These are phyloP conservation scores for Calonectria henricotiae DNA, from an alignment of 2,329 filamentous ascomycete species.

Conservation along the genomic window DNA sequence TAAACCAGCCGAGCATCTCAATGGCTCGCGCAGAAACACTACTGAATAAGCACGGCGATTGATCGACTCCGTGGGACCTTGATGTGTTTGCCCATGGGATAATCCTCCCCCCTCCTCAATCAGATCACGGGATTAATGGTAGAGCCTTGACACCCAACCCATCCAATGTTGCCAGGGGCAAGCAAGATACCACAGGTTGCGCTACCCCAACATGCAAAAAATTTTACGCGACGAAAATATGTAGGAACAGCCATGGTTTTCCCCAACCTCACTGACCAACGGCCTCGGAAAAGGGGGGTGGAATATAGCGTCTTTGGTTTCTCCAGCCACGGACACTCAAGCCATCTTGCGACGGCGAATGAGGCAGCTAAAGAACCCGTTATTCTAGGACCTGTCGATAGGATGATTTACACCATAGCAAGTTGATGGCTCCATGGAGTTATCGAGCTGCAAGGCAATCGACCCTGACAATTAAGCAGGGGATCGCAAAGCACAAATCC, in stretches of 20 bases:
- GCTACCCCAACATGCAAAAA: neutral
- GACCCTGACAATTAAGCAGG: slow-evolving; percentile 76
- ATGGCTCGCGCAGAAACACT: too few relatives aligned
- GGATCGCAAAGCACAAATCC: slow-evolving; percentile 93
- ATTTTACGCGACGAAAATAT: slow-evolving; percentile 58
- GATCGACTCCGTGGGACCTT: too few relatives aligned
- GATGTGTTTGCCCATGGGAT: too few relatives aligned
- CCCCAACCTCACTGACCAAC: slow-evolving; percentile 92
- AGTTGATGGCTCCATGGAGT: slow-evolving; percentile 82
- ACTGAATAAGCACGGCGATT: too few relatives aligned
- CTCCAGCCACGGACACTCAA: slow-evolving; percentile 77
- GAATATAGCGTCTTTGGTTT: slow-evolving; percentile 85
- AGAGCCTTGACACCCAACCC: too few relatives aligned
- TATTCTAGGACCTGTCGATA: slow-evolving; percentile 96
- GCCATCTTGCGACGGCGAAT: slow-evolving; percentile 74
- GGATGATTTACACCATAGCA: slow-evolving; percentile 87
- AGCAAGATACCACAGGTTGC: too few relatives aligned
- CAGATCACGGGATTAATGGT: too few relatives aligned
- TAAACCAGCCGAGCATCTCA: too few relatives aligned
- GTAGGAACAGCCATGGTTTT: slow-evolving; percentile 87
- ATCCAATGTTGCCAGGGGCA: too few relatives aligned
- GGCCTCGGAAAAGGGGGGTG: slow-evolving; percentile 90
- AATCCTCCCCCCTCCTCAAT: too few relatives aligned
- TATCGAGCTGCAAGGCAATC: slow-evolving; percentile 91
- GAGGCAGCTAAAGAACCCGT: slow-evolving; percentile 76